phyloP scores from a whole-genome alignment of 2,329 filamentous ascomycete species.

The Zopfia rhizophila region DNA sequence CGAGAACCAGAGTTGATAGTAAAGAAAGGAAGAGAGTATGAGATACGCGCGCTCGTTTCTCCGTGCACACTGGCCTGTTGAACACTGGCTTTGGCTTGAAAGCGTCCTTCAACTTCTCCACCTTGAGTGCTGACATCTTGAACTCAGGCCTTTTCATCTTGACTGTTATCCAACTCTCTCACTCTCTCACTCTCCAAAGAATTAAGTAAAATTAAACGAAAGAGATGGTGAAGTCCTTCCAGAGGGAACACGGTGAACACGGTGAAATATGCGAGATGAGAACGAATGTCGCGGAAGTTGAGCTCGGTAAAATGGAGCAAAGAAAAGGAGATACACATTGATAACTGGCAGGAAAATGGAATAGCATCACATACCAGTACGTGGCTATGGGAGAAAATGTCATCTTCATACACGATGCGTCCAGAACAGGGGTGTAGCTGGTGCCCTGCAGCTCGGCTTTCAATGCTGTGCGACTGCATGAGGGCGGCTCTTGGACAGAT shows the following conservation, averaged over 20 bases:
- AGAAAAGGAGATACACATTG: too few species aligned
- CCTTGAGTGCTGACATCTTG: constrained; percentile 23
- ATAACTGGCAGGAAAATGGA: constrained; percentile 16
- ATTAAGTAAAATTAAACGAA: too few species aligned
- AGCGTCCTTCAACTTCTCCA: constrained; percentile 15
- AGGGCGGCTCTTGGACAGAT: constrained; percentile 16
- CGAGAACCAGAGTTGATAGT: constrained; percentile 29
- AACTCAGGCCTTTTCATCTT: constrained; percentile 24
- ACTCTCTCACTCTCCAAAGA: too few species aligned
- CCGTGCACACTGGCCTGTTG: constrained; percentile 28
- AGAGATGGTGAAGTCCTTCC: too few species aligned
- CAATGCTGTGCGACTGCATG: constrained; percentile 45
- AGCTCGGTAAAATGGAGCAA: too few species aligned
- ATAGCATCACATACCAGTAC: constrained; percentile 32
- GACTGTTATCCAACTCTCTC: too few species aligned
- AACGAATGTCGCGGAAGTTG: too few species aligned
- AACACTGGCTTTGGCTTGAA: constrained; percentile 31
- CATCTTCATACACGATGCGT: constrained; percentile 30
- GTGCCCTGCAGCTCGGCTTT: constrained; percentile 27
- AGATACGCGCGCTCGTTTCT: constrained; percentile 30
- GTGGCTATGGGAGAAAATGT: constrained; percentile 34
- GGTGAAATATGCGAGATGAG: too few species aligned
- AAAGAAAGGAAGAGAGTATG: constrained; percentile 30
- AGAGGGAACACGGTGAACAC: too few species aligned
- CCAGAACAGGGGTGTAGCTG: constrained; percentile 15